Base-by-base conservation (phyloP, 352 stramenopile species). In the Pilasporangium apinafurcum region DNA sequence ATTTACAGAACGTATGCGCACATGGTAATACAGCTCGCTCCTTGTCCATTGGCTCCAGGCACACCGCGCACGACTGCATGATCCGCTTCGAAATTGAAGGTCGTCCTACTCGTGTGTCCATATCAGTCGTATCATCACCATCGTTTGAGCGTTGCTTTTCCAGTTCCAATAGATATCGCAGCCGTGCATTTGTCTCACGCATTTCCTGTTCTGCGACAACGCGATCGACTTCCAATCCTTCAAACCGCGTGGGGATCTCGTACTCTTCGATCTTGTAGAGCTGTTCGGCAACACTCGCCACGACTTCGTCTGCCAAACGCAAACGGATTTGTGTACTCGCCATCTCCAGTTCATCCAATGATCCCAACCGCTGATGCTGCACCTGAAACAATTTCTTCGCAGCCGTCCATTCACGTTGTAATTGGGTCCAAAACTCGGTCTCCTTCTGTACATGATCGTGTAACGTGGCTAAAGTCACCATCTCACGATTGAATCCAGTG, bases 1-100 rank as follows among this genome's bases (percentile, higher is more conserved):
- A 41, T 9, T 51, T 53, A 48, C 78, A 90, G 25, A 96, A 95
- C 0, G 55, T 73, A 62, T 97, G 91, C 0, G 86, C 91, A 48
- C 91, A 97, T 20, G 57, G 51, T 1, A 97, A 58, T 51, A 97
- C 66, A 14, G 75, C 73, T 27, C 74, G 65, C 17, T 82, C 70
- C 14, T 63, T 56, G 2, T 62, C 49, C 37, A 95, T 76, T 25
- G 63, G 44, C 32, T 88, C 69, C 2, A 95, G 62, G 51, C 87
- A 97, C 17, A 97, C 66, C 3, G 69, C 64, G 40, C 86, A 96
- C 33, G n/a, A n/a, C n/a, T n/a, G n/a, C n/a, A 48, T 18, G 16
- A 42, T 24, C 57, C 21, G 68, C 30, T 22, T 53, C 37, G 21
- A 40, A 47, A 28, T 22, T 37, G 18, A 14, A 9, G 22, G 28